Evolutionary conservation across 2,329 filamentous ascomycete genomes (phyloP).

Genomic region (Beauveria sp.): DNA sequence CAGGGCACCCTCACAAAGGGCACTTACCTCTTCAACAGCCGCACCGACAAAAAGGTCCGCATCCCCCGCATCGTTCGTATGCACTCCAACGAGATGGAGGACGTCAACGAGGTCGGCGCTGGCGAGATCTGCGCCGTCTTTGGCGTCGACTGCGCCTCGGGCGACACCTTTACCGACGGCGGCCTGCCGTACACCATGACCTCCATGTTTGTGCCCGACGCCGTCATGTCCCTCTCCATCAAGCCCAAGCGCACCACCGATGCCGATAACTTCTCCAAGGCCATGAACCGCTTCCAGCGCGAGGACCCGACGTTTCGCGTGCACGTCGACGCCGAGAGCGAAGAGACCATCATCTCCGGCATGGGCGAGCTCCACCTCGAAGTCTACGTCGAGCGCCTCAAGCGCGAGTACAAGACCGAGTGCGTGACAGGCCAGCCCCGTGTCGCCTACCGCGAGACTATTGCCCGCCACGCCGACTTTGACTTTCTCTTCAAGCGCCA

Average conservation of each 20-base stretch:
- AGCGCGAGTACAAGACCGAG: slow-evolving; percentile 92
- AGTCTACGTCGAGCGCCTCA: slow-evolving; percentile 95
- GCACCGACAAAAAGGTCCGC: slow-evolving; percentile 92
- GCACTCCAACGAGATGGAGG: slow-evolving; percentile 99
- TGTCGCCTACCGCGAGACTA: slow-evolving; percentile 93
- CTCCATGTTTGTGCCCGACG: slow-evolving; percentile 96
- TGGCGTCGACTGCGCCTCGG: slow-evolving; percentile 93
- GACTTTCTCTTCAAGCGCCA: slow-evolving; percentile 95
- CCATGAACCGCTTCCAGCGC: slow-evolving; percentile 96
- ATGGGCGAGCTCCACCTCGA: slow-evolving; percentile 98
- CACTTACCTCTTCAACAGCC: slow-evolving; percentile 84
- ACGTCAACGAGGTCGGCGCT: slow-evolving; percentile 83
- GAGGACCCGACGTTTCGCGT: slow-evolving; percentile 98
- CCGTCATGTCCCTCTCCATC: slow-evolving; percentile 96
- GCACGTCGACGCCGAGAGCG: slow-evolving; percentile 81
- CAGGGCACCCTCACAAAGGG: slow-evolving; percentile 87
- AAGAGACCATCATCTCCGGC: slow-evolving; percentile 95
- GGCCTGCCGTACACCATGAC: slow-evolving; percentile 90
- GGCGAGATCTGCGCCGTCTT: slow-evolving; percentile 99
- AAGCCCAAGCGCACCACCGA: slow-evolving; percentile 92
- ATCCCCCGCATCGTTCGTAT: slow-evolving; percentile 96
- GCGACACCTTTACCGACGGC: slow-evolving; percentile 96
- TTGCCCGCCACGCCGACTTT: slow-evolving; percentile 71
- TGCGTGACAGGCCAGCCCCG: slow-evolving; percentile 94
- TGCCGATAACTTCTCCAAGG: slow-evolving; percentile 91